Base-by-base conservation (phyloP, 495 filamentous ascomycete genomes). In the Venustampulla echinocandica region DNA sequence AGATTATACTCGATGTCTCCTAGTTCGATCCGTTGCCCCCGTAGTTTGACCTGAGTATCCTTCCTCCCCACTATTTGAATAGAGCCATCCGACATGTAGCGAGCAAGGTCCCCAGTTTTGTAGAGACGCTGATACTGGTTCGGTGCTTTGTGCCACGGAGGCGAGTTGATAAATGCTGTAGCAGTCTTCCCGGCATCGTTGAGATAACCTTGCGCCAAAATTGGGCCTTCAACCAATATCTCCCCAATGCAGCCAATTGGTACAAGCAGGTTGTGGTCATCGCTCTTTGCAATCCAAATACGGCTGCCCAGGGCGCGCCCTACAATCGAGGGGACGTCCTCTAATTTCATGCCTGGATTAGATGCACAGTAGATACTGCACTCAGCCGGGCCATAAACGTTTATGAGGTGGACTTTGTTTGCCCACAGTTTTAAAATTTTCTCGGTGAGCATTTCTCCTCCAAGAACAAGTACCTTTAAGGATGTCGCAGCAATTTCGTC, bases 231-330 rank as follows among this genome's bases (percentile, higher is more conserved):
- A 17, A 37, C 17, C 9, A 18, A 6, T 5, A 37, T 7, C 15
- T 37, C 34, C 6, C 34, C 34, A 10, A 37, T 15, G 7, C 63
- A 61, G 14, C 81, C 81, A 9, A 82, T 58, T 0, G 79, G 75
- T 20, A 75, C 64, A 10, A 85, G 67, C 0, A 53, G 42, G 20
- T 78, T 50, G 34, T 72, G 68, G 44, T 83, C 65, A 0, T 49
- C 45, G 0, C 75, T 66, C 41, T 82, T 71, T 19, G 79, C 72
- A 47, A 84, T 62, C 80, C 81, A 85, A 3, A 59, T 57, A 2
- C 58, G 50, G 28, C 59, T 62, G 23, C 69, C 70, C 2, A 69
- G 64, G 3, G 66, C 67, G 1, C 57, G 53, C 9, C 68, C 64
- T 15, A 51, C 40, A 27, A 36, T 39, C 5, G 49, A 28, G 4